A percentile compares a stretch with the other conserved stretches of the same genome.
Evolutionary conservation across 192 early-diverging fungal species (phyloP).

Genomic region (Mortierella hygrophila): DNA sequence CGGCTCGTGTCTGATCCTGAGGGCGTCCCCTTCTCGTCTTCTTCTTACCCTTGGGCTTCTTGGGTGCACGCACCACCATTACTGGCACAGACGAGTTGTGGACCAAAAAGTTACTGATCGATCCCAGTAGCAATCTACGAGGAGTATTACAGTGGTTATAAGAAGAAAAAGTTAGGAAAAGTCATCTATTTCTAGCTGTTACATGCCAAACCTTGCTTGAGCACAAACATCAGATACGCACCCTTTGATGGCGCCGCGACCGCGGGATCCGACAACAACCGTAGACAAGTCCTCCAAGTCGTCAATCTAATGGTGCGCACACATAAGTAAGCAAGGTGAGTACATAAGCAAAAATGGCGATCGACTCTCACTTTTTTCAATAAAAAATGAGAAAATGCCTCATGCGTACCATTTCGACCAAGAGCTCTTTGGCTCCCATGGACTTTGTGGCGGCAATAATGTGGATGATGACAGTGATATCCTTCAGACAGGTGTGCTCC

Average conservation of each 20-base stretch:
- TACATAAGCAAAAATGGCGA: neutral
- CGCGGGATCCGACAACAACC: conserved; percentile 62
- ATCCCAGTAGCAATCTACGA: conserved; percentile 61
- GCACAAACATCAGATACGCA: conserved; percentile 12
- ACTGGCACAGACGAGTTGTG: conserved; percentile 68
- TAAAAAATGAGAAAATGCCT: neutral
- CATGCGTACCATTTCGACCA: conserved; percentile 48
- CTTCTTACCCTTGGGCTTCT: conserved; percentile 56
- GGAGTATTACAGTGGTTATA: neutral
- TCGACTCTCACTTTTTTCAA: too few species aligned
- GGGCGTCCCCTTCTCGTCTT: conserved; percentile 22
- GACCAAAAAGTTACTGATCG: conserved; percentile 65
- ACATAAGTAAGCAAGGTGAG: neutral
- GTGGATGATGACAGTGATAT: conserved; percentile 52
- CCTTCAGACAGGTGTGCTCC: conserved; percentile 42
- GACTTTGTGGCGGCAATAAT: conserved; percentile 55
- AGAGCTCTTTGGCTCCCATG: conserved; percentile 47
- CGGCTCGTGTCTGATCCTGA: conserved; percentile 36
- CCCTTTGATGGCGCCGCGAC: conserved; percentile 60
- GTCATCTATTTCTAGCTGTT: neutral
- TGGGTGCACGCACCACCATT: conserved; percentile 59
- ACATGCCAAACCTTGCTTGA: neutral
- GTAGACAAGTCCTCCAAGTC: conserved; percentile 57
- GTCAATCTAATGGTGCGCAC: conserved; percentile 44
- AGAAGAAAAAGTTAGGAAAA: neutral